These are phyloP conservation scores for Kalanchoe fedtschenkoi DNA, from an alignment of 164 flowering plant species.

Conservation along the genomic window DNA sequence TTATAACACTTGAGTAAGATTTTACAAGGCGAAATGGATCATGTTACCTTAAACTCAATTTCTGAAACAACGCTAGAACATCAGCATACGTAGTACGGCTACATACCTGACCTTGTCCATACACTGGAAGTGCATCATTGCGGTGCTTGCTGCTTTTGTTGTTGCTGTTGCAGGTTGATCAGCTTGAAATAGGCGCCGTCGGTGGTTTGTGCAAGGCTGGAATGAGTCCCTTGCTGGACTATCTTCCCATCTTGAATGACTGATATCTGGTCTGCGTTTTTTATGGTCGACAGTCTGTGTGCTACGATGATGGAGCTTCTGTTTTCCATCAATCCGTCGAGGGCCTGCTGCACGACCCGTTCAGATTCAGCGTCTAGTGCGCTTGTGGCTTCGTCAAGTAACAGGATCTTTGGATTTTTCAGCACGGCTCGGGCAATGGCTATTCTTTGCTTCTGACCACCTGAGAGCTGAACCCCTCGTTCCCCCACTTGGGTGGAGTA, in stretches of 20 bases:
- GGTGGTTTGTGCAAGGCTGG: conserved; percentile 41
- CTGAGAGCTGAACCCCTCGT: conserved; percentile 89
- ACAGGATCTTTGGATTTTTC: conserved; percentile 77
- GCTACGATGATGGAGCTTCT: conserved; percentile 85
- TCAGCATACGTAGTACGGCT: no score
- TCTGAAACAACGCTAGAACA: no score
- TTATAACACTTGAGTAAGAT: no score
- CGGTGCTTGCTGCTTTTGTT: no score
- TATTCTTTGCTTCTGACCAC: conserved; percentile 88
- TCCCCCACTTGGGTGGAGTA: conserved; percentile 91
- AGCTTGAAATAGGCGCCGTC: conserved; percentile 67
- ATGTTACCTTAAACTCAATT: no score
- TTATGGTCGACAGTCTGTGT: conserved; percentile 80
- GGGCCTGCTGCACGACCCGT: conserved; percentile 76
- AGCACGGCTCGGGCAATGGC: conserved; percentile 94
- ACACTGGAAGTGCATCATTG: no score
- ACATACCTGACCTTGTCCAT: no score
- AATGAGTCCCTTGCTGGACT: conserved; percentile 80
- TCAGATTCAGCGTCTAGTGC: conserved; percentile 92
- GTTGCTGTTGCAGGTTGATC: no score
- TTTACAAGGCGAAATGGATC: no score
- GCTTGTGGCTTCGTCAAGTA: conserved; percentile 93
- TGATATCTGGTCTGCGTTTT: conserved; percentile 76
- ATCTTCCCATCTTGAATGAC: conserved; percentile 83
- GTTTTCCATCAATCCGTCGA: conserved; percentile 72